phyloP scores from a whole-genome alignment of 139 green algal genomes.

The Micromonas pusilla region DNA sequence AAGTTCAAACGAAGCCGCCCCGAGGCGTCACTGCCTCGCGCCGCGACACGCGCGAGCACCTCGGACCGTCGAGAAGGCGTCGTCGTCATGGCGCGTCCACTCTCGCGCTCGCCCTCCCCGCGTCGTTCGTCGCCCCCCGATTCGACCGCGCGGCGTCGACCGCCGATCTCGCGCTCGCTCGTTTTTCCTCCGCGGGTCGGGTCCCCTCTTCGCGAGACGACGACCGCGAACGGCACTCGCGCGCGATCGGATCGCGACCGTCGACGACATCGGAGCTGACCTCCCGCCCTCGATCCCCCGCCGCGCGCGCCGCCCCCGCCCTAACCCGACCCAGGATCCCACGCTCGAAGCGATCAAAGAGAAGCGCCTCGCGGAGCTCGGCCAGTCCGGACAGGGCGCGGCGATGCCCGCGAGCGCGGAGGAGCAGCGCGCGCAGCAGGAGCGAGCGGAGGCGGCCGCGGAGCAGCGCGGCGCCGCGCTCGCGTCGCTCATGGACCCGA shows the following conservation, averaged over 20 bases:
- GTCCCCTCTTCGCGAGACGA: too few species aligned
- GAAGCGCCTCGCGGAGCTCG: constrained; percentile 61
- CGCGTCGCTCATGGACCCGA: constrained; percentile 56
- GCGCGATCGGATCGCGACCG: not conserved
- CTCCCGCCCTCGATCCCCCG: too few species aligned
- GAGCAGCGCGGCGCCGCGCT: constrained; percentile 63
- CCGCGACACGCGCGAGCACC: not conserved
- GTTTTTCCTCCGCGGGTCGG: too few species aligned
- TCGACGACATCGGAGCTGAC: too few species aligned
- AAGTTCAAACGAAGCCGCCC: not conserved
- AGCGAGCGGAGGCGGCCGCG: not conserved
- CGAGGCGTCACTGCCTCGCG: not conserved
- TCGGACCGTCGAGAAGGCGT: too few species aligned
- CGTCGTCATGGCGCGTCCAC: not conserved
- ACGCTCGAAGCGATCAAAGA: constrained; percentile 70
- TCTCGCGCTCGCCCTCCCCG: not conserved
- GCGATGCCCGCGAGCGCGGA: constrained; percentile 5
- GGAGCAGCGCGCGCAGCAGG: not conserved
- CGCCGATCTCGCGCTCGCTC: not conserved
- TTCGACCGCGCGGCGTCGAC: not conserved
- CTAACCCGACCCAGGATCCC: constrained; percentile 47
- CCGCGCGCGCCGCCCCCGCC: too few species aligned
- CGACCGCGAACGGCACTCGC: not conserved
- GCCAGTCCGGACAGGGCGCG: constrained; percentile 45
- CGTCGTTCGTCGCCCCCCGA: not conserved